phyloP scores from a whole-genome alignment of 768 basidiomycete genomes.

The Mycena floridula region DNA sequence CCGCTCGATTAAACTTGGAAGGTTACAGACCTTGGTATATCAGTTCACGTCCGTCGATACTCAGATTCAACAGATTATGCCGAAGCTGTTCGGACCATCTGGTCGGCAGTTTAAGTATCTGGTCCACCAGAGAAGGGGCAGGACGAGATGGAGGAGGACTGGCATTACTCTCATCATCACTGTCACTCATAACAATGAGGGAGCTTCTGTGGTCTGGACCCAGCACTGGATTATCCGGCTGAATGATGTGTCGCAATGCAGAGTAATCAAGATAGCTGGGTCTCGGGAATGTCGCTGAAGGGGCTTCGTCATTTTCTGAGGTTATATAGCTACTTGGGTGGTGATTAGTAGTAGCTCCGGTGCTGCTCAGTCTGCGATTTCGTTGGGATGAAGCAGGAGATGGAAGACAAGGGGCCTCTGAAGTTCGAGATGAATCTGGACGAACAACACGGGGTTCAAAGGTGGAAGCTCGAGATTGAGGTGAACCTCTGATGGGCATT shows the following conservation, averaged over 20 bases:
- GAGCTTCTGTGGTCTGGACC: too few species aligned
- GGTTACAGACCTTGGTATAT: slow-evolving; percentile 53
- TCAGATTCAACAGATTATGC: slow-evolving; percentile 51
- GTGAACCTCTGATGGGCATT: slow-evolving; percentile 24
- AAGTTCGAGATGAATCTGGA: slow-evolving; percentile 34
- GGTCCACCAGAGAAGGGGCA: slow-evolving; percentile 29
- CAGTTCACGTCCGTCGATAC: slow-evolving; percentile 67
- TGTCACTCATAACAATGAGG: too few species aligned
- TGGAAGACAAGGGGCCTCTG: slow-evolving; percentile 40
- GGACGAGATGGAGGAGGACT: slow-evolving; percentile 37
- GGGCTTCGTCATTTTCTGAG: neutral
- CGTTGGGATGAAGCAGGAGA: slow-evolving; percentile 34
- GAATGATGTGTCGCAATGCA: slow-evolving; percentile 62
- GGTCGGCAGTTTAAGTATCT: slow-evolving; percentile 57
- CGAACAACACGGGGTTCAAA: slow-evolving; percentile 72
- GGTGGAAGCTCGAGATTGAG: slow-evolving; percentile 22
- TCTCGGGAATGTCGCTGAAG: slow-evolving; percentile 44
- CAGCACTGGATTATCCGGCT: too few species aligned
- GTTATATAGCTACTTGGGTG: slow-evolving; percentile 17
- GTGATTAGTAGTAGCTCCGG: slow-evolving; percentile 14
- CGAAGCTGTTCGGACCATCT: slow-evolving; percentile 74
- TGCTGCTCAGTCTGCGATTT: slow-evolving; percentile 32
- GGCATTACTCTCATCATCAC: slow-evolving; percentile 59
- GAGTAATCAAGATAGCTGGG: slow-evolving; percentile 77
- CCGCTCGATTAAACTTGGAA: slow-evolving; percentile 1